These are phyloP conservation scores for Solanum pimpinellifolium DNA, from an alignment of 257 asterid genomes.

Conservation along the genomic window DNA sequence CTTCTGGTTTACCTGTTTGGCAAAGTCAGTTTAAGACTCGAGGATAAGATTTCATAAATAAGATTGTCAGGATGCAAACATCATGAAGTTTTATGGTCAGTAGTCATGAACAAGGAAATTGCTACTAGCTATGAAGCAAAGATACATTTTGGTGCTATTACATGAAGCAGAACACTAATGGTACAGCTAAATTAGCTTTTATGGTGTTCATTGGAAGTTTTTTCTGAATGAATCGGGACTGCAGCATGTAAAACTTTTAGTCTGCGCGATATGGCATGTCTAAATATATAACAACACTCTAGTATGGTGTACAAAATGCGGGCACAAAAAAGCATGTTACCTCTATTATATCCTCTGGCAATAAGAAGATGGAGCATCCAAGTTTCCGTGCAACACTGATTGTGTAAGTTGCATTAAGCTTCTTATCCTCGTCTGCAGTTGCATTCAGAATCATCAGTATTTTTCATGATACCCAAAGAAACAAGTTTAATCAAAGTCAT, in stretches of 20 bases:
- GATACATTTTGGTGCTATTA: neutral
- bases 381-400: slow-evolving; percentile 43
- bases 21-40: neutral
- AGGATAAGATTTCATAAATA: neutral
- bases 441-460: neutral
- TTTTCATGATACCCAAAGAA: neutral
- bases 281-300: neutral
- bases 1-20: neutral
- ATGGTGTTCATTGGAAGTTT: neutral
- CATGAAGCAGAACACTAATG: neutral
- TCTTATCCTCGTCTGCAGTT: slow-evolving; percentile 35
- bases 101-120: neutral
- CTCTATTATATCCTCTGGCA: slow-evolving; percentile 44
- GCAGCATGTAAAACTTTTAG: neutral
- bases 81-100: neutral
- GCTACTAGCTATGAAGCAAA: neutral
- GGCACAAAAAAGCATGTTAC: neutral
- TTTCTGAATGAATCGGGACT: neutral
- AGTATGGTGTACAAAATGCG: neutral
- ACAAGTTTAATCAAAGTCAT: neutral
- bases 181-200: neutral
- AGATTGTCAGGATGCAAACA: neutral
- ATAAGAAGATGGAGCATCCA: slow-evolving; percentile 38
- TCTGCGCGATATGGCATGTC: neutral
- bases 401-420: slow-evolving; percentile 33